phyloP scores from a whole-genome alignment of 768 basidiomycete genomes.

The Tulasnella sp. region DNA sequence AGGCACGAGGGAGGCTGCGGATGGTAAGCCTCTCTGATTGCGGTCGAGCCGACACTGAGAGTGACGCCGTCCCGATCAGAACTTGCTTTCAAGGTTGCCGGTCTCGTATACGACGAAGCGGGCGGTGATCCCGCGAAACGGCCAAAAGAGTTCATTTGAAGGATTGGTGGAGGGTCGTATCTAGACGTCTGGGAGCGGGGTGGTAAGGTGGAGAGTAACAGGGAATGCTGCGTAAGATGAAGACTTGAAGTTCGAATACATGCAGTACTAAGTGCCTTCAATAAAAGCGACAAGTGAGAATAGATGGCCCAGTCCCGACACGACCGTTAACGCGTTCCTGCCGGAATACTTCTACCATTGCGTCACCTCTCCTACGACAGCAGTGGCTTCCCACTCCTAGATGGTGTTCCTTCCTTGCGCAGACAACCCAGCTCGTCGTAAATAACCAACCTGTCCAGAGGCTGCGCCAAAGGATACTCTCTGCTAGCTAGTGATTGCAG shows the following conservation, averaged over 20 bases:
- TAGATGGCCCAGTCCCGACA: no score
- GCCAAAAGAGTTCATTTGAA: slow-evolving; percentile 74
- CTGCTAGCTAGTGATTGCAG: no score
- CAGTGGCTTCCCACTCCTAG: no score
- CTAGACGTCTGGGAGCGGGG: not conserved
- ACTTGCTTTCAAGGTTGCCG: slow-evolving; percentile 80
- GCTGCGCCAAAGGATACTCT: no score
- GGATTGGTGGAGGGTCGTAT: slow-evolving; percentile 32
- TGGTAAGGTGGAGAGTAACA: not conserved
- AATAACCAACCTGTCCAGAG: no score
- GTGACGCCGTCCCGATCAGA: slow-evolving; percentile 47
- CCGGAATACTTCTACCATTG: no score
- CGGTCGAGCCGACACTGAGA: not conserved
- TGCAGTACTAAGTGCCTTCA: no score
- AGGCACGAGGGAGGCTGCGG: slow-evolving; percentile 62
- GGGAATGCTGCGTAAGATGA: not conserved
- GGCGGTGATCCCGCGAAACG: slow-evolving; percentile 72
- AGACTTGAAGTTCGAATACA: not conserved
- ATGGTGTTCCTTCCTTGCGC: no score
- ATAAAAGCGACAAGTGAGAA: no score
- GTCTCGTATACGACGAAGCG: slow-evolving; percentile 76
- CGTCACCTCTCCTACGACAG: no score
- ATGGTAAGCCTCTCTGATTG: slow-evolving; percentile 55
- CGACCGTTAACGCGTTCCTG: no score
- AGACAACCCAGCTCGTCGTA: no score